Conservation (phyloP, 768 basidiomycete species). For the Termitomyces sp. region DNA sequence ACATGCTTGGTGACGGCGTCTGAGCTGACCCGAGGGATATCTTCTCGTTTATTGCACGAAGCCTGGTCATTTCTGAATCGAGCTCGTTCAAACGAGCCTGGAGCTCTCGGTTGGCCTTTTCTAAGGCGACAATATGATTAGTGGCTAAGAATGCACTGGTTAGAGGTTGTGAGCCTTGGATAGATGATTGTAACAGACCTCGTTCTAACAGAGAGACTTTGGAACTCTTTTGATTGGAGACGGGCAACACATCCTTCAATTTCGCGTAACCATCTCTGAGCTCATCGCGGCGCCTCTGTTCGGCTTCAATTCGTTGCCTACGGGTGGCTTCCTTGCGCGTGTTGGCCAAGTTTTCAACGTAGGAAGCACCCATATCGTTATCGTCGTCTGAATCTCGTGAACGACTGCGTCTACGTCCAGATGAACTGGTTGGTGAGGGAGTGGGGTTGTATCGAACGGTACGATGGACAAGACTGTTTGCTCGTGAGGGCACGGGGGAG, state of each 20-base stretch:
- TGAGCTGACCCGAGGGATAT: conserved; percentile 61
- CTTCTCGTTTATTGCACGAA: conserved; percentile 77
- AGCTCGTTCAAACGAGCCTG: conserved; percentile 59
- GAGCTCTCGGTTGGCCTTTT: conserved; percentile 67
- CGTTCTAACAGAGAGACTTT: conserved; percentile 86
- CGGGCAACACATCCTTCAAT: conserved; percentile 81
- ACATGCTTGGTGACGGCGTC: conserved; percentile 50
- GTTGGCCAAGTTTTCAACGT: conserved; percentile 67
- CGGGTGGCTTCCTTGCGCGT: conserved; percentile 81
- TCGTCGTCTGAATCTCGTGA: conserved; percentile 79
- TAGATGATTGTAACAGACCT: conserved; percentile 41
- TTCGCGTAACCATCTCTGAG: conserved; percentile 85
- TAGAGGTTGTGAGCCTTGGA: conserved; percentile 6
- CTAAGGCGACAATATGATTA: conserved; percentile 69
- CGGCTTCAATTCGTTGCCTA: conserved; percentile 83
- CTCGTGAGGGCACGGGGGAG: conserved; percentile 75
- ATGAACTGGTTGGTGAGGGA: conserved; percentile 74
- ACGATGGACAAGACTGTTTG: conserved; percentile 71
- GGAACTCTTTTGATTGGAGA: conserved; percentile 87
- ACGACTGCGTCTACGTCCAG: conserved; percentile 58
- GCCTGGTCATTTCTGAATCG: conserved; percentile 64
- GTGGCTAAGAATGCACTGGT: conserved; percentile 45
- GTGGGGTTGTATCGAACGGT: conserved; percentile 74
- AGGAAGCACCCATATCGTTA: conserved; percentile 61
- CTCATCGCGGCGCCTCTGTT: conserved; percentile 84